Percentiles rank a stretch among this genome's conserved stretches.
Evolutionary conservation across 805 yeast genomes (phyloP).

Genomic region (Candida fluviatilis): DNA sequence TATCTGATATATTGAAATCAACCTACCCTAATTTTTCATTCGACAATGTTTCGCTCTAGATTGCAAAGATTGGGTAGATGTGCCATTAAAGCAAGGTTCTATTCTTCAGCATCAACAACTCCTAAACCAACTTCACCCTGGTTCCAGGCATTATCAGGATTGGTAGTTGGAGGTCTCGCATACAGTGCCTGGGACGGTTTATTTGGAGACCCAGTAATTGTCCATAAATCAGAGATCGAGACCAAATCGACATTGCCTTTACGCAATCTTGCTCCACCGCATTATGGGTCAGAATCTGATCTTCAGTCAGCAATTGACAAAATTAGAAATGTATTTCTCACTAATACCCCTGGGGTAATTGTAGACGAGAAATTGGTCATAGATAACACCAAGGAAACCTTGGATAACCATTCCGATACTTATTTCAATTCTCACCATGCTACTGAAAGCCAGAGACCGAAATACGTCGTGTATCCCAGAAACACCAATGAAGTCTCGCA

Average conservation of each 20-base stretch:
- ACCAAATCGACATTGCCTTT: conserved; percentile 15
- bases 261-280: conserved; percentile 15
- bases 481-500: conserved; percentile 63
- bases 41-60: too few species aligned
- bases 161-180: too few species aligned
- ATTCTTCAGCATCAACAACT: too few species aligned
- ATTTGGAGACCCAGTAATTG: too few species aligned
- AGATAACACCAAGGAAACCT: conserved; percentile 19
- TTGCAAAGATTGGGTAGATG: too few species aligned
- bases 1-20: too few species aligned
- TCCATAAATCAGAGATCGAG: background rate
- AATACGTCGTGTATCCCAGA: conserved; percentile 56
- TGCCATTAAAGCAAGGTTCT: too few species aligned
- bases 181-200: too few species aligned
- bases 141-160: too few species aligned
- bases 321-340: conserved; percentile 12
- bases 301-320: conserved; percentile 20
- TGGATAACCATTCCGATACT: conserved; percentile 26
- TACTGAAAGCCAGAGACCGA: conserved; percentile 21
- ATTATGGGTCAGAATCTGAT: conserved; percentile 17
- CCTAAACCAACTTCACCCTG: too few species aligned
- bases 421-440: conserved; percentile 34
- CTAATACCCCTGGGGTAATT: conserved; percentile 10
- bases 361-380: conserved; percentile 16
- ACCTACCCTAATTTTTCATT: too few species aligned